Evolutionary conservation across 2,329 filamentous ascomycete species (phyloP), one percentile per base, ranked within the genome.

Genomic region (Elsinoe necatrix): DNA sequence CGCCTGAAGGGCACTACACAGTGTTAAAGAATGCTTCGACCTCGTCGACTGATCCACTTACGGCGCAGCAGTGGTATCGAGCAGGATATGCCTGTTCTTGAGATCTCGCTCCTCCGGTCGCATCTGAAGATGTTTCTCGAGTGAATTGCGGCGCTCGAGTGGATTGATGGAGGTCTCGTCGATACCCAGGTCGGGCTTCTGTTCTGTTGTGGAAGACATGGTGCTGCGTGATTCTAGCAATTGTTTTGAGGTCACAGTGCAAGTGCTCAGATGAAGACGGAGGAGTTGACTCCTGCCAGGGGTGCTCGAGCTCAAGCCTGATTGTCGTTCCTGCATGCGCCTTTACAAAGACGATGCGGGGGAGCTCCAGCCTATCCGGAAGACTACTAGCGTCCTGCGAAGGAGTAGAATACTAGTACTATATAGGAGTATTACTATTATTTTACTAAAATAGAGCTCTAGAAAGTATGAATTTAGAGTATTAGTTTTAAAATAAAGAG

Each of bases 1-100:
- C 14, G 80, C 77, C 71, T 87, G 84, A 34, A 87, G 75, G 23
- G 82, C 76, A n/a, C 56, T 58, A 27, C 8, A 48, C 27, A 27
- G 3, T n/a, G 12, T 18, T 43, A 50, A 7, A 50, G 6, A 41
- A 18, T 29, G 31, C 18, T 29, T 27, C 3, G 25, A 1, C 16
- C 16, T n/a, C 7, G n/a, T 50, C 25, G 45, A 9, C 9, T 7
- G 4, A 14, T n/a, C 7, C 16, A 69, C 79, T 60, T 73, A 85
- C 79, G 84, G 84, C 43, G 84, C 84, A 62, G 82, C 81, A 64
- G 76, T 83, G 1, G 82, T 86, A 64, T 85, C 80, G 3, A 86
- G 75, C 54, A 87, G 69, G 61, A 87, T 87, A 66, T 87, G 80
- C 60, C 81, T 73, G 62, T 85, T 80, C 72, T 85, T 86, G 59